A percentile compares a stretch with the other conserved stretches of the same genome.
These are phyloP conservation scores for Solanum sejunctum DNA, from an alignment of 257 asterid genomes.

Conservation along the genomic window DNA sequence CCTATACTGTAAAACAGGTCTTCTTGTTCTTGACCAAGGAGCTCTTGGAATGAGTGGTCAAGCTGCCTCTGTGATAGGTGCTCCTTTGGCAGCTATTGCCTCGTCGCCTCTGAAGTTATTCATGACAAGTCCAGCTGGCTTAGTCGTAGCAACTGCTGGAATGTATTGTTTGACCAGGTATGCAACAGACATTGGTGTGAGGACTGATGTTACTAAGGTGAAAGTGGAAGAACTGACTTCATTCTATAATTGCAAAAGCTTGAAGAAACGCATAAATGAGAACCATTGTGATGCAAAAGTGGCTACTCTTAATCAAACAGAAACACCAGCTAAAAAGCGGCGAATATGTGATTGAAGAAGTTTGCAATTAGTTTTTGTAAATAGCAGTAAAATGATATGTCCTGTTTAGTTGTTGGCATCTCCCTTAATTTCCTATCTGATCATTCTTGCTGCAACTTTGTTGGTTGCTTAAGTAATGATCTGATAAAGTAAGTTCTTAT, in stretches of 20 bases:
- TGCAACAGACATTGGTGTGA: slow-evolving; percentile 28
- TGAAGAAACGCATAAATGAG: background rate
- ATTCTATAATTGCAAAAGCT: background rate
- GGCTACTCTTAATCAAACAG: slow-evolving; percentile 2
- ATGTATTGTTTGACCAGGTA: slow-evolving; percentile 20
- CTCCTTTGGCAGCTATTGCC: slow-evolving; percentile 19
- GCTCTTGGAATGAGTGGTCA: slow-evolving; percentile 30
- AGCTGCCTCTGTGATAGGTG: slow-evolving; percentile 10
- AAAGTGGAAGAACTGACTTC: slow-evolving; percentile 21
- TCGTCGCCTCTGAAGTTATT: slow-evolving; percentile 16
- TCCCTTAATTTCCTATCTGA: background rate
- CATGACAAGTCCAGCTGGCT: slow-evolving; percentile 12
- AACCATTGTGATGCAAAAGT: background rate
- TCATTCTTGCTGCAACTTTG: background rate
- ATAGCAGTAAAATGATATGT: background rate
- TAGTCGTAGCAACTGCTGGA: slow-evolving; percentile 11
- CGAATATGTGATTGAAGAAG: background rate
- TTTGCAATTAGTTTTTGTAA: background rate
- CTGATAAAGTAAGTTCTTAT: background rate
- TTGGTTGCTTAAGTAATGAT: background rate
- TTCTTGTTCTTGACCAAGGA: slow-evolving; percentile 1
- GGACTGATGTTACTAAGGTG: slow-evolving; percentile 21
- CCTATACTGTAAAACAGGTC: slow-evolving; percentile 30
- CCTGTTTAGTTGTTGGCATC: background rate
- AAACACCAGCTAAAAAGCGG: background rate